Conservation (phyloP, 1,284 basidiomycete genomes). For the Cutaneotrichosporon spelunceum region DNA sequence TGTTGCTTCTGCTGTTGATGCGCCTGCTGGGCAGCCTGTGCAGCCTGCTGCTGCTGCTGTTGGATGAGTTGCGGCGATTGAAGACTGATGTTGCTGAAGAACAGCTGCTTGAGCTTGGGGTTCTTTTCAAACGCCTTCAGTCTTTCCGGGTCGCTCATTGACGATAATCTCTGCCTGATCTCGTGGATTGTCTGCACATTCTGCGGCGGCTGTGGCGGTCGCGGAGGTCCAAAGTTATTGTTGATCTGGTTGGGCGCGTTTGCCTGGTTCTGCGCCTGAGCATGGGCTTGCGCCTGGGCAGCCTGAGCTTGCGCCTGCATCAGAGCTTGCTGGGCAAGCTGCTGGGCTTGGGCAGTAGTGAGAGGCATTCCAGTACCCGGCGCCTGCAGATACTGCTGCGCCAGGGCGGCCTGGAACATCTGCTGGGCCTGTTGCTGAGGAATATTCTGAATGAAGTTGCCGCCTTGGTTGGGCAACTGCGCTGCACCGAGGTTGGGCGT, state of each 20-base stretch:
- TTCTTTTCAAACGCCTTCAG: constrained; percentile 36
- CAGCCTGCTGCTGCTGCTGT: constrained; percentile 11
- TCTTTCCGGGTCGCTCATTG: constrained; percentile 37
- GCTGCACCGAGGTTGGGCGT: constrained; percentile 1
- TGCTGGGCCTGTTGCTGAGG: constrained; percentile 17
- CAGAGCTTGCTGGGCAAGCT: constrained; percentile 23
- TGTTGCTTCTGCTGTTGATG: constrained; percentile 13
- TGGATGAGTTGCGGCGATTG: constrained; percentile 17
- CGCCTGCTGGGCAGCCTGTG: constrained; percentile 8
- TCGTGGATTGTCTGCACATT: constrained; percentile 23
- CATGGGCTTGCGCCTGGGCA: background rate
- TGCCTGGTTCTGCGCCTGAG: constrained; percentile 1
- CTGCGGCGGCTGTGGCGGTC: constrained; percentile 24
- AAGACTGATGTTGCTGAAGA: constrained; percentile 25
- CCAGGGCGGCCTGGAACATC: constrained; percentile 14
- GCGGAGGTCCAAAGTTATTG: constrained; percentile 34
- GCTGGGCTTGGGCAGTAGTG: constrained; percentile 24
- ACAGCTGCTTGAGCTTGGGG: constrained; percentile 34
- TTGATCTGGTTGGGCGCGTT: constrained; percentile 12
- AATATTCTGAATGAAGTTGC: constrained; percentile 12
- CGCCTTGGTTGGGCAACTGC: constrained; percentile 13
- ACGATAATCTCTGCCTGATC: constrained; percentile 30
- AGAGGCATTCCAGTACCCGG: constrained; percentile 23
- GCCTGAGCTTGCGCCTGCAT: constrained; percentile 15
- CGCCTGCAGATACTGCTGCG: constrained; percentile 23